Evolutionary conservation across 257 asterid species (phyloP).

Genomic region (Capsicum rhomboideum): DNA sequence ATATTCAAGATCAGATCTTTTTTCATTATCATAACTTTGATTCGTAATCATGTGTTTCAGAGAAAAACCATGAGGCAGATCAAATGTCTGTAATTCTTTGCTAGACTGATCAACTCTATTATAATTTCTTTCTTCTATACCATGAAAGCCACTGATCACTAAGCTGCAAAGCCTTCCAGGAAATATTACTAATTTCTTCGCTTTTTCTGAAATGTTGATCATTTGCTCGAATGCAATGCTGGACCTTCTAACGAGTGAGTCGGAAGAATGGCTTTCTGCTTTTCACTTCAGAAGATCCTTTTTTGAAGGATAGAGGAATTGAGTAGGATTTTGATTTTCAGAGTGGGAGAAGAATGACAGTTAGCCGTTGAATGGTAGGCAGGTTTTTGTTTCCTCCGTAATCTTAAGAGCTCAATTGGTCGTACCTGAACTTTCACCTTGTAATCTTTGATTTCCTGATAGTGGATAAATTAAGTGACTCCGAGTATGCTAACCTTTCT

Average conservation of each 20-base stretch:
- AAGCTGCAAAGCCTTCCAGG: constrained; percentile 1
- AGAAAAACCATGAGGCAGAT: background rate
- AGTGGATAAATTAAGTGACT: too few species aligned
- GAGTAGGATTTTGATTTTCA: too few species aligned
- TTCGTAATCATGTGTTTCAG: background rate
- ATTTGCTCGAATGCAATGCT: too few species aligned
- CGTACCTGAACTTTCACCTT: too few species aligned
- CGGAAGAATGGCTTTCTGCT: too few species aligned
- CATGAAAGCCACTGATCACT: background rate
- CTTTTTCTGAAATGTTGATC: too few species aligned
- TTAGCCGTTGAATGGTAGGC: background rate
- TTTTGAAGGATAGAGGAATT: too few species aligned
- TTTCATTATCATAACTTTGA: constrained; percentile 3
- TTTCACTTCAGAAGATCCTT: background rate
- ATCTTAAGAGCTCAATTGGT: too few species aligned
- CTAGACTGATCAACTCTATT: background rate
- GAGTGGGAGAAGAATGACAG: background rate
- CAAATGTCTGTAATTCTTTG: constrained; percentile 10
- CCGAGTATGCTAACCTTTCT: background rate
- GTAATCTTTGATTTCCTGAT: too few species aligned
- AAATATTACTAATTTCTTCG: background rate
- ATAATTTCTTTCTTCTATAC: background rate
- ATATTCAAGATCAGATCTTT: constrained; percentile 13
- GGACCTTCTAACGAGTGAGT: too few species aligned
- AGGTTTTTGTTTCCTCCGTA: background rate